Evolutionary conservation across 2,329 filamentous ascomycete genomes (phyloP), one percentile per base, ranked within the genome.

Genomic region (Apiospora saccharicola): DNA sequence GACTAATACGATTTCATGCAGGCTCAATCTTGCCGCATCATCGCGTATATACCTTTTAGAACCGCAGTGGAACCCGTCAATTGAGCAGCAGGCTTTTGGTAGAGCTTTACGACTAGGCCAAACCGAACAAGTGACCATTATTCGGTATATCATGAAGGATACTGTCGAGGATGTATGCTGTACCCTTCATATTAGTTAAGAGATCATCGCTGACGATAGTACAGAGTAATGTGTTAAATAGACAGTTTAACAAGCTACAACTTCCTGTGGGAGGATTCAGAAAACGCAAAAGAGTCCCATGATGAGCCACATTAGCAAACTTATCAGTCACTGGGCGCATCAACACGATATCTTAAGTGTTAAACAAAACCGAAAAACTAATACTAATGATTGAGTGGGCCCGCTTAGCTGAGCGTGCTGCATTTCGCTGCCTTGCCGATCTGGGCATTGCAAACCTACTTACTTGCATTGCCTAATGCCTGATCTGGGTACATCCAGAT

Each of bases 11-110:
- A 26, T 69, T 12, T 2, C 10, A 19, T 44, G 7, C 1, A 72
- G 71, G 2, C 51, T 72, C 5, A 72, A 71, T 30, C 69, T 72
- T 7, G 64, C 71, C 1, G 10, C 68, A 7, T 69, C 69, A 4
- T 53, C 53, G 4, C 53, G 69, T 4, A 61, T 72, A 4, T 43
- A 72, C n/a, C 53, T 72, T 16, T 30, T 72, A 3, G 71, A 72
- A 34, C 71, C 71, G 2, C 71, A 72, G 51, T 72, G 71, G 69
- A 72, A 72, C 22, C 71, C 71, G 2, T 72, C 71, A 24, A 57
- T 72, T 24, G 71, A 72, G 24, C 34, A 67, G 4, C 69, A 72
- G 41, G 69, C 69, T 2, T 53, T 72, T 10, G 69, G 43, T 22
- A 47, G 71, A 34, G 71, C 61, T n/a, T 19, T 72, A 3, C 19